Evolutionary conservation across 1,139 yeast genomes (phyloP).

Genomic region (Blastobotrys malaysiensis): DNA sequence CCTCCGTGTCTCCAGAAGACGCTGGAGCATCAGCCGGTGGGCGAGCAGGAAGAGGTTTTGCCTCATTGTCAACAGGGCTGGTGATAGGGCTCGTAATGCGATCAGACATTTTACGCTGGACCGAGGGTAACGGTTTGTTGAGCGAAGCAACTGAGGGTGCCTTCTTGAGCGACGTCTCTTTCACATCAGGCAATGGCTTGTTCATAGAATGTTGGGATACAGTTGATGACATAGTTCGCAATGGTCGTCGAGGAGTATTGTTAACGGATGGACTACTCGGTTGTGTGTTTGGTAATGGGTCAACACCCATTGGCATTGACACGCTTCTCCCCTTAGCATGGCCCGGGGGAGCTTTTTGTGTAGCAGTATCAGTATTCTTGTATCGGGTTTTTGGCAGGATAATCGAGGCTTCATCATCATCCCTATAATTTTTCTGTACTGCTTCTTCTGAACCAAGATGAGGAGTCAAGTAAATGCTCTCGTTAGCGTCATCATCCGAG

Average conservation of each 20-base stretch:
- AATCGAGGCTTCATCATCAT: neutral
- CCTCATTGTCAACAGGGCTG: neutral
- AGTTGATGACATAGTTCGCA: neutral
- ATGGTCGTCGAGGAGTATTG: neutral
- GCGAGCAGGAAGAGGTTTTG: neutral
- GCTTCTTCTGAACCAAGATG: neutral
- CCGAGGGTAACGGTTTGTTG: neutral
- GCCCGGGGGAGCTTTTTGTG: neutral
- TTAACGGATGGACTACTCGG: neutral
- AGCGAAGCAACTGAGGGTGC: neutral
- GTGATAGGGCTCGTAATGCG: neutral
- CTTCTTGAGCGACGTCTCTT: neutral
- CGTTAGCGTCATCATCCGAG: neutral
- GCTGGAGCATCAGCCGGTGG: neutral
- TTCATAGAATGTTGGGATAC: neutral
- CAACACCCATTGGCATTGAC: neutral
- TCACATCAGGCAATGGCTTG: neutral
- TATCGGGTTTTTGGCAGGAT: neutral
- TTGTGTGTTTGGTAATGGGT: neutral
- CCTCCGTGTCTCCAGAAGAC: neutral
- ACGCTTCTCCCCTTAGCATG: neutral
- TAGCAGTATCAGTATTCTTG: neutral
- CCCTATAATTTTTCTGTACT: neutral
- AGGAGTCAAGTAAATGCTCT: neutral
- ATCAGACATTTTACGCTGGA: neutral